A percentile compares a stretch with the other conserved stretches of the same genome.
phyloP scores from a whole-genome alignment of 1,284 basidiomycete species.

The Fereydounia khargensis region DNA sequence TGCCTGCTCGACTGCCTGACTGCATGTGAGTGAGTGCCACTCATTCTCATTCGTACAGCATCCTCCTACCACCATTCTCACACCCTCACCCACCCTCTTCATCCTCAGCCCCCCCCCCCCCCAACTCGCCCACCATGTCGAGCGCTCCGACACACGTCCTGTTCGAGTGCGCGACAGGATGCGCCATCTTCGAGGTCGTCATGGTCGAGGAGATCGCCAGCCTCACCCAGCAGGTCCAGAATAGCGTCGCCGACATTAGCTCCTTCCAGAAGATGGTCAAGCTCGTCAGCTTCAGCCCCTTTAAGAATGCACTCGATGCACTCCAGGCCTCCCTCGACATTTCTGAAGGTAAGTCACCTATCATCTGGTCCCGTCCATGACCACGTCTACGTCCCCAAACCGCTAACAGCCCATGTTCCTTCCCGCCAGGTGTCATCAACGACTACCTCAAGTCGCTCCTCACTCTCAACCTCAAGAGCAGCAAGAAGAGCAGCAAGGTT shows the following conservation, averaged over 20 bases:
- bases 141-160: slow-evolving; percentile 69
- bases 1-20: too few relatives aligned
- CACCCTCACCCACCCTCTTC: neutral
- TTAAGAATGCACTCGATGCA: slow-evolving; percentile 91
- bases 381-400: too few relatives aligned
- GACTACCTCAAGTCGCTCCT: slow-evolving; percentile 82
- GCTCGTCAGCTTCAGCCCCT: slow-evolving; percentile 87
- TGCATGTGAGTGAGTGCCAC: too few relatives aligned
- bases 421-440: slow-evolving; percentile 71
- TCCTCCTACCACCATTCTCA: too few relatives aligned
- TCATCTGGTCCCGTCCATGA: too few relatives aligned
- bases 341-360: slow-evolving; percentile 78
- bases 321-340: slow-evolving; percentile 95
- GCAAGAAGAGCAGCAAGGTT: slow-evolving; percentile 72
- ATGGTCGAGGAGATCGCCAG: slow-evolving; percentile 86
- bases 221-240: slow-evolving; percentile 77
- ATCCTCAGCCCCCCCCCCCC: neutral
- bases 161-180: slow-evolving; percentile 92
- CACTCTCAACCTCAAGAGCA: slow-evolving; percentile 78
- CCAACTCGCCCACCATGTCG: slow-evolving; percentile 37
- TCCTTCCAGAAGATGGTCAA: slow-evolving; percentile 94
- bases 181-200: slow-evolving; percentile 87
- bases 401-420: too few relatives aligned
- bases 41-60: too few relatives aligned
- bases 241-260: slow-evolving; percentile 68